These are phyloP conservation scores for Kodamaea laetipori DNA, from an alignment of 805 yeast species.

Conservation along the genomic window DNA sequence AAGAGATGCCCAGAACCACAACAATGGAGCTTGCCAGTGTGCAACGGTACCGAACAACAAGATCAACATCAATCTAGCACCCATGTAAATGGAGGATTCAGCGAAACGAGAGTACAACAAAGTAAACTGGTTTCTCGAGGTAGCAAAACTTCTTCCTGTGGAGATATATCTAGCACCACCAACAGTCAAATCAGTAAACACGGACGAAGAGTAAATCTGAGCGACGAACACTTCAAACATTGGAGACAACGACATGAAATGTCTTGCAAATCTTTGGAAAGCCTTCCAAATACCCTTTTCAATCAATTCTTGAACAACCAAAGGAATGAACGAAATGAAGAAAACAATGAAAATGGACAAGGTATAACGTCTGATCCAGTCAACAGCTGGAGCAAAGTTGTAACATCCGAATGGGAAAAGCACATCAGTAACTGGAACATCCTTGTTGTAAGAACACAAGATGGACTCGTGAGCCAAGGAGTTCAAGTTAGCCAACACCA, in stretches of 20 bases:
- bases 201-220: constrained; percentile 72
- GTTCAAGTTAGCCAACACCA: constrained; percentile 69
- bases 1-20: constrained; percentile 97
- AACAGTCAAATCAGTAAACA: constrained; percentile 68
- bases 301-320: constrained; percentile 75
- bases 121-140: constrained; percentile 75
- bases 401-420: constrained; percentile 70
- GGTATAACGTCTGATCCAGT: constrained; percentile 81
- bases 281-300: constrained; percentile 84
- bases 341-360: constrained; percentile 80
- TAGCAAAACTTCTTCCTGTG: constrained; percentile 86
- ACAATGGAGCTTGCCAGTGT: constrained; percentile 88
- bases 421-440: constrained; percentile 68
- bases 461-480: constrained; percentile 73
- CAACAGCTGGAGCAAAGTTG: constrained; percentile 70
- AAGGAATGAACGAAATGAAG: constrained; percentile 77
- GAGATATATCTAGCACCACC: constrained; percentile 90
- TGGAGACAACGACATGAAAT: constrained; percentile 71
- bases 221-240: constrained; percentile 83
- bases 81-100: constrained; percentile 80
- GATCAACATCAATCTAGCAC: constrained; percentile 75
- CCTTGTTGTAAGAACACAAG: constrained; percentile 65
- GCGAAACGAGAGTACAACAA: constrained; percentile 77
- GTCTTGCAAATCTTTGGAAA: constrained; percentile 66
- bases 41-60: constrained; percentile 72